Conservation (phyloP, 176 grass and related monocot species). For the maize (Zea mays) region Zm-B73-REFERENCE-NAM-5.0 NC_050101.1:119824001-119824500, state of each 20-base stretch:
- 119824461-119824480: background rate
- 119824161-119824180: background rate
- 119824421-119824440: background rate
- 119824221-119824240: background rate
- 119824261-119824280: conserved; percentile 2
- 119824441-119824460: background rate
- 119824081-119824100: background rate
- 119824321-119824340: background rate
- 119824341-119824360: background rate
- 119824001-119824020: conserved; percentile 95
- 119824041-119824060: conserved; percentile 17
- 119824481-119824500: conserved; percentile 39
- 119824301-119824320: background rate
- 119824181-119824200: conserved; percentile 4
- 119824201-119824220: conserved; percentile 28
- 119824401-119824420: background rate
- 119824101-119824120: background rate
- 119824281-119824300: background rate
- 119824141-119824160: background rate
- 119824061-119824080: background rate
- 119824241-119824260: conserved; percentile 10
- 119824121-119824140: background rate
- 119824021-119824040: conserved; percentile 71
- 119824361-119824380: background rate
- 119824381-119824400: background rate